Percentiles rank a stretch among this genome's conserved stretches.
phyloP scores from a whole-genome alignment of 129 eudicot species.

The Tanacetum coccineum region DNA sequence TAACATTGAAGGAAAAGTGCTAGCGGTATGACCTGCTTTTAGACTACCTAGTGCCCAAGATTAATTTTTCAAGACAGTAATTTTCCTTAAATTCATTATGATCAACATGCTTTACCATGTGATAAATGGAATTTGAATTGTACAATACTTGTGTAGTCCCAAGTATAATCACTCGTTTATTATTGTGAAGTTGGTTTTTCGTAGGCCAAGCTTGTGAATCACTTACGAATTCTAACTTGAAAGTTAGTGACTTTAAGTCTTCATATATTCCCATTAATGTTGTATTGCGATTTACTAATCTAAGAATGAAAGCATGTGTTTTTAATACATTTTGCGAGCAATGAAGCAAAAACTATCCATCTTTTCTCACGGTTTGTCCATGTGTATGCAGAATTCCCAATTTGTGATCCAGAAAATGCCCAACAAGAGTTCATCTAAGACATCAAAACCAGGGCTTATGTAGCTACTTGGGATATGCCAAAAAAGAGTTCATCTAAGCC shows the following conservation, averaged over 20 bases:
- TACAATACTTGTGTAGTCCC: too few species aligned
- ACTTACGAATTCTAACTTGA: too few species aligned
- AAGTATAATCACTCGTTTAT: too few species aligned
- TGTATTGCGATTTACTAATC: too few species aligned
- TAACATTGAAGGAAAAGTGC: not conserved
- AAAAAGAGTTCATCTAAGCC: constrained; percentile 39
- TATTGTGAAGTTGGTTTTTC: too few species aligned
- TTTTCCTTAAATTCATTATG: not conserved
- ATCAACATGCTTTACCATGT: not conserved
- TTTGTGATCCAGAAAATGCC: constrained; percentile 34
- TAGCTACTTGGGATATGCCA: constrained; percentile 33
- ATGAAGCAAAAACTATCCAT: not conserved
- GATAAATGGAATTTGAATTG: not conserved
- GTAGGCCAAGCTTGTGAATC: not conserved
- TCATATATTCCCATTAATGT: too few species aligned
- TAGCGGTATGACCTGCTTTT: not conserved
- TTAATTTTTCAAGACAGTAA: not conserved
- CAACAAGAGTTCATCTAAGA: constrained; percentile 42
- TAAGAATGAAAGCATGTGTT: not conserved
- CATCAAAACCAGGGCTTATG: constrained; percentile 16
- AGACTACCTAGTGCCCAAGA: not conserved
- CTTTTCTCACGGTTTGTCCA: not conserved
- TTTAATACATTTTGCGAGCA: too few species aligned
- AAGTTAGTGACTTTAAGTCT: too few species aligned
- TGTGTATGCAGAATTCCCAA: constrained; percentile 7